Conservation (phyloP, 495 filamentous ascomycete genomes). For the Aspergillus kassunensis region DNA sequence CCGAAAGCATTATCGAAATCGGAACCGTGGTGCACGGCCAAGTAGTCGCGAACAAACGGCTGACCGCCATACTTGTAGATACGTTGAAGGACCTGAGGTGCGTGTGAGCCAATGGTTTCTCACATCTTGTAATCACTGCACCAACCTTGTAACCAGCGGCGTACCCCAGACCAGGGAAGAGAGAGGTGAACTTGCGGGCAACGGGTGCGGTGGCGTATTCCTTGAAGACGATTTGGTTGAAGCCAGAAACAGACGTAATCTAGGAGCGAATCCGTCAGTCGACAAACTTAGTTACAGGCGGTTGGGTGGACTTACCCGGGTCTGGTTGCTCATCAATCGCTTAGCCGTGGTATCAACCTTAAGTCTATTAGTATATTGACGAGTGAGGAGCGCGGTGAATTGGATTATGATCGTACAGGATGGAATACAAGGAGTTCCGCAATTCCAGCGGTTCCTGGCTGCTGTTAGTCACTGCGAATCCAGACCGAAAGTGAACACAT, state of each 20-base stretch:
- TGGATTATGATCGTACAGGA: conserved; percentile 60
- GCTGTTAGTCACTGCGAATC: conserved; percentile 13
- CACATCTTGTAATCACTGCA: neutral
- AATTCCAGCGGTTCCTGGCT: conserved; percentile 84
- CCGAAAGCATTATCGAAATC: conserved; percentile 88
- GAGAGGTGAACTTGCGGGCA: conserved; percentile 80
- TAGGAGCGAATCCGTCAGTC: conserved; percentile 23
- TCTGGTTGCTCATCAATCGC: conserved; percentile 98
- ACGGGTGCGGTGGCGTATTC: conserved; percentile 70
- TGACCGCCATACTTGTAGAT: conserved; percentile 99
- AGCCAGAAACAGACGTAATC: conserved; percentile 55
- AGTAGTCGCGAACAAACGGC: conserved; percentile 89
- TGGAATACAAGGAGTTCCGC: conserved; percentile 96
- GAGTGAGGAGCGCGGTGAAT: neutral
- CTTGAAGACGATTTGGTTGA: conserved; percentile 92
- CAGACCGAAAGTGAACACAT: conserved; percentile 25
- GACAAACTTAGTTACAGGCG: no score
- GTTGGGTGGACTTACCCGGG: conserved; percentile 48
- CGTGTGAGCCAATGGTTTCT: conserved; percentile 15
- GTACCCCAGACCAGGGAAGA: conserved; percentile 96
- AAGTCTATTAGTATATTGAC: conserved; percentile 19
- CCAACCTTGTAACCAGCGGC: conserved; percentile 94
- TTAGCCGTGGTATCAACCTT: conserved; percentile 98
- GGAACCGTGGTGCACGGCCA: conserved; percentile 72
- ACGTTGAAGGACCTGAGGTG: conserved; percentile 67